These are phyloP conservation scores for Suhomyces sp. DNA, from an alignment of 805 yeast genomes.

Conservation along the genomic window DNA sequence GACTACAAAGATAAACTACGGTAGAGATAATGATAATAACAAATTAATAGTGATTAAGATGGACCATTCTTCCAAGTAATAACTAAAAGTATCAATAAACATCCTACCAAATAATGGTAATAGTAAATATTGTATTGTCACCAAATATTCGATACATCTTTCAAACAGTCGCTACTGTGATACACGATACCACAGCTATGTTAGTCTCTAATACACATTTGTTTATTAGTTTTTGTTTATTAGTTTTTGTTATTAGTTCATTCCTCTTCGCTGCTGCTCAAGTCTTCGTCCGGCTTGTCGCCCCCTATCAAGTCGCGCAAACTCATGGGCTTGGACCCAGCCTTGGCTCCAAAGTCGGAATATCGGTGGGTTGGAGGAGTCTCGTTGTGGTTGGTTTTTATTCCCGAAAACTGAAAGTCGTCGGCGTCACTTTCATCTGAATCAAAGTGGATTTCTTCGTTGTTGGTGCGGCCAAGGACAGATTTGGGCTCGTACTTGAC, in stretches of 20 bases:
- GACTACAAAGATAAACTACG: too few species aligned
- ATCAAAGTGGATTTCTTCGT: slow-evolving; percentile 11
- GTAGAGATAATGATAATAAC: too few species aligned
- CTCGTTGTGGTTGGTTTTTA: slow-evolving; percentile 20
- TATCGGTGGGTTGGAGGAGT: slow-evolving; percentile 1
- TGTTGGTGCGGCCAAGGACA: slow-evolving; percentile 1
- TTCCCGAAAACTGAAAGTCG: slow-evolving; percentile 19
- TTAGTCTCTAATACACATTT: too few species aligned
- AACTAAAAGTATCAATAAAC: too few species aligned
- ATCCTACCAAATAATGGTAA: too few species aligned
- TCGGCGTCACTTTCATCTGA: slow-evolving; percentile 28
- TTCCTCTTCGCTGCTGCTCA: slow-evolving; percentile 37
- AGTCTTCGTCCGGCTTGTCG: slow-evolving; percentile 19
- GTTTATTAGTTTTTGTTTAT: too few species aligned
- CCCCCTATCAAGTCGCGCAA: slow-evolving; percentile 37
- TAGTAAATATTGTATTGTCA: too few species aligned
- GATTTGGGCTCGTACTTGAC: slow-evolving; percentile 8
- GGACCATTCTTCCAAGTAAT: too few species aligned
- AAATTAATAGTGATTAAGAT: too few species aligned
- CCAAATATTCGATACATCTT: too few species aligned
- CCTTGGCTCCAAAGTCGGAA: not conserved
- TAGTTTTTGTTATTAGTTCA: not conserved
- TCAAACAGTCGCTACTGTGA: too few species aligned
- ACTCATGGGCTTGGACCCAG: slow-evolving; percentile 34
- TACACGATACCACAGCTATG: too few species aligned